phyloP scores from a whole-genome alignment of 805 yeast genomes.

The Candida taoyuanica region DNA sequence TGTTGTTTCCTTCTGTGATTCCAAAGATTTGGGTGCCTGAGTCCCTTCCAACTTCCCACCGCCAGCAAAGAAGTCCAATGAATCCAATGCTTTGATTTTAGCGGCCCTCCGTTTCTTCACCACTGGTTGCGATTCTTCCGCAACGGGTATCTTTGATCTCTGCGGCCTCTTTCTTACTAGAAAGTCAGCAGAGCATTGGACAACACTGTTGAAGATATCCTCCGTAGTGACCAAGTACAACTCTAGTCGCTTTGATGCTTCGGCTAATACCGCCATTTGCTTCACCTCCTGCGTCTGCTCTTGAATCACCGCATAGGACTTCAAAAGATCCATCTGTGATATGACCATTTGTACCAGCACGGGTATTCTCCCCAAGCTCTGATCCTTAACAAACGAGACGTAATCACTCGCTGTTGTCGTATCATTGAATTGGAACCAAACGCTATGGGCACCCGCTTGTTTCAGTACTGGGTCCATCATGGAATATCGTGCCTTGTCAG shows the following conservation, averaged over 20 bases:
- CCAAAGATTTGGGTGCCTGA: neutral
- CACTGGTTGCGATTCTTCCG: constrained; percentile 6
- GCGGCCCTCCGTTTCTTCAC: constrained; percentile 14
- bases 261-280: constrained; percentile 4
- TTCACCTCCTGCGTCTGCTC: constrained; percentile 1
- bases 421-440: neutral
- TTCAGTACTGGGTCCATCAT: constrained; percentile 23
- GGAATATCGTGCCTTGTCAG: constrained; percentile 20
- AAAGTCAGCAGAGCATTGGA: constrained; percentile 12
- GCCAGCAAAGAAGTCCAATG: constrained; percentile 37
- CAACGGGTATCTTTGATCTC: constrained; percentile 2
- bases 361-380: too few species aligned
- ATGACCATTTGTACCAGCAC: constrained; percentile 5
- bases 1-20: constrained; percentile 3
- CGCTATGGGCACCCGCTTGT: constrained; percentile 13
- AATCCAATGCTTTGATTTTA: constrained; percentile 31
- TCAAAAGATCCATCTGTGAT: constrained; percentile 1
- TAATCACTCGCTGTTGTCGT: constrained; percentile 2
- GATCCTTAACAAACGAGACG: constrained; percentile 5
- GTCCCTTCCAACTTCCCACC: constrained; percentile 22
- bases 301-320: neutral
- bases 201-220: constrained; percentile 27
- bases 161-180: constrained; percentile 15
- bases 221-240: constrained; percentile 22
- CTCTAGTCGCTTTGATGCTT: constrained; percentile 13